These are phyloP conservation scores for Brassica balearica DNA, from an alignment of 441 rosid genomes.

Conservation along the genomic window DNA sequence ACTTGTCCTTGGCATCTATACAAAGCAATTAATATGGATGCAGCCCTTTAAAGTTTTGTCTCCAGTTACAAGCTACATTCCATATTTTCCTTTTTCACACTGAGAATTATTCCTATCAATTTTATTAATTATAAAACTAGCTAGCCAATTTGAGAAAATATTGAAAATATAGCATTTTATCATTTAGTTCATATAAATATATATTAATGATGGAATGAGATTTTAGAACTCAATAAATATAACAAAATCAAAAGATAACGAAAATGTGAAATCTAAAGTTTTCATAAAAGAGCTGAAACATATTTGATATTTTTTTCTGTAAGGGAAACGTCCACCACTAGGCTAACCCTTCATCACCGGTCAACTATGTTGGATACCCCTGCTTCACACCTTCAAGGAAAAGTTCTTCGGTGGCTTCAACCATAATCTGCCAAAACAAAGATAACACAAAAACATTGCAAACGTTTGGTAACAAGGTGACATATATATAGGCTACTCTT, in stretches of 20 bases:
- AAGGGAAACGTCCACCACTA: conserved; percentile 11
- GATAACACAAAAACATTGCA: background rate
- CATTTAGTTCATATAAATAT: background rate
- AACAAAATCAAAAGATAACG: background rate
- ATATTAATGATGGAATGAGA: background rate
- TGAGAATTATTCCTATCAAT: background rate
- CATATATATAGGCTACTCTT: background rate
- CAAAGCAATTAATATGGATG: background rate
- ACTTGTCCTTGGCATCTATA: background rate
- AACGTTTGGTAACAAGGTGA: background rate
- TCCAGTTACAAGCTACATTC: background rate
- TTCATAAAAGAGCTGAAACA: conserved; percentile 1
- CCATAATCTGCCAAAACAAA: background rate
- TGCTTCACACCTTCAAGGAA: background rate
- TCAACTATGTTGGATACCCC: conserved; percentile 26
- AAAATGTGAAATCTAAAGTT: conserved; percentile 18
- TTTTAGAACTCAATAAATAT: background rate
- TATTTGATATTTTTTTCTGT: background rate
- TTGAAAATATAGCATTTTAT: background rate
- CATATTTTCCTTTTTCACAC: background rate
- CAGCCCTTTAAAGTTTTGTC: background rate
- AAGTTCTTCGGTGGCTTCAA: conserved; percentile 23
- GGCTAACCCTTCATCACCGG: conserved; percentile 11
- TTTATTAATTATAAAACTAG: background rate
- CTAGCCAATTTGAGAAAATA: background rate